Base-by-base conservation (phyloP, 495 filamentous ascomycete species). In the Rusavskia elegans region DNA sequence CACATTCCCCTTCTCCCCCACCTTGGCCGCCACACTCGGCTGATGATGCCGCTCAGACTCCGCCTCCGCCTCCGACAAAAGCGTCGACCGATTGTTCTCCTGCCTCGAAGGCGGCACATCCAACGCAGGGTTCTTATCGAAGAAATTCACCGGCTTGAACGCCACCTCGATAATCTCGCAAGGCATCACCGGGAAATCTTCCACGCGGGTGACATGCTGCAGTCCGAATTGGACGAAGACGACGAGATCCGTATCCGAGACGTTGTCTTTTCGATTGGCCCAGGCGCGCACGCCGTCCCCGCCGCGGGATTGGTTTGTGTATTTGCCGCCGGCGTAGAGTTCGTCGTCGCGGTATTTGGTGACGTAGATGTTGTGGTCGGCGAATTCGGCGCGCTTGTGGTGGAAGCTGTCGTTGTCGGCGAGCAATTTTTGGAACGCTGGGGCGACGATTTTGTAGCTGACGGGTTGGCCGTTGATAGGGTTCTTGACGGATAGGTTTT, bases 261-360 rank as follows among this genome's bases (percentile, higher is more conserved):
- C 73, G 30, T 64, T 61, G 10, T 80, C 78, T 5, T 68, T 67
- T 9, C 78, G 65, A 21, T 64, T 60, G 0, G 75, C 72, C 73
- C 73, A 79, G 0, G 68, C 64, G 37, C 78, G 69, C 5, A 81
- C 75, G 4, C 77, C 77, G 10, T 68, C 59, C 0, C 83, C 84
- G 16, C 77, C 78, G 29, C 76, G 70, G 25, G 81, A 85, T 68
- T 95, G 89, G 56, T 94, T 85, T 3, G 89, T 95, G 63, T 90
- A 95, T 61, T 81, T 76, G 7, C 89, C 89, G 8, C 81, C 87
- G 0, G 89, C 80, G 61, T 79, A 94, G 4, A 93, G 66, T 63
- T 95, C 89, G 7, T 73, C 79, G 51, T 93, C 88, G 39, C 68
- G 71, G 63, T 93, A 84, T 20, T 75, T 76, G 1, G 86, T 89